Base-by-base conservation (phyloP, 2,329 filamentous ascomycete genomes). In the Botrytis fabae region DNA sequence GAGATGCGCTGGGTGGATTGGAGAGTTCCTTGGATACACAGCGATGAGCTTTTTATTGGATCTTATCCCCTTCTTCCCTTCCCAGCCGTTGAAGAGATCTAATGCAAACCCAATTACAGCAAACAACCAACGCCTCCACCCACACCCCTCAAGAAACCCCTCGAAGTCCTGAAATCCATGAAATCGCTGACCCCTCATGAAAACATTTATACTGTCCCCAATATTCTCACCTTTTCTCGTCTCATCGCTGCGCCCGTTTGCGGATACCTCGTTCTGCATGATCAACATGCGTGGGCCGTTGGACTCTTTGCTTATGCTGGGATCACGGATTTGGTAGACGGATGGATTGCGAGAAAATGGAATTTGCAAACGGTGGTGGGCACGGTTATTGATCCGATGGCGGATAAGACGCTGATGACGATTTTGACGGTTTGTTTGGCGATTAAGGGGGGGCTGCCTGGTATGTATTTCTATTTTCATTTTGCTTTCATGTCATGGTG, bases 191-290 rank as follows among this genome's bases (percentile, higher is more conserved):
- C 80, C 9, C 80, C 85, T 14, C 93, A 91, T 81, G 96, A 99
- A 83, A 94, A 99, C 80, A 97, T 99, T 80, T 98, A 97, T 85
- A 99, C 94, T 51, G 81, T 99, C n/a, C 96, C 96, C 59, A 99
- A 99, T 81, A 86, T 97, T 75, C 87, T 99, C 70, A 99, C 96
- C 1, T 91, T 95, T 77, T 93, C 94, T 2, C 92, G 96, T 4
- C 89, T 99, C 57, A 81, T 93, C 69, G 92, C 93, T 1, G 93
- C 96, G 0, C 96, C 96, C 0, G 86, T 92, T 44, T 90, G 98
- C 64, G 96, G 95, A 72, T 98, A 97, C 81, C 89, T 96, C 35
- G 91, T 99, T 73, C 86, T 98, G 4, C 89, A 97, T 77, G 92
- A 96, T 80, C 88, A 94, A 61, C 92, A 97, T 81, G 86, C 88